Base-by-base conservation (phyloP, 2,329 filamentous ascomycete genomes). In the Bretziella fagacearum region DNA sequence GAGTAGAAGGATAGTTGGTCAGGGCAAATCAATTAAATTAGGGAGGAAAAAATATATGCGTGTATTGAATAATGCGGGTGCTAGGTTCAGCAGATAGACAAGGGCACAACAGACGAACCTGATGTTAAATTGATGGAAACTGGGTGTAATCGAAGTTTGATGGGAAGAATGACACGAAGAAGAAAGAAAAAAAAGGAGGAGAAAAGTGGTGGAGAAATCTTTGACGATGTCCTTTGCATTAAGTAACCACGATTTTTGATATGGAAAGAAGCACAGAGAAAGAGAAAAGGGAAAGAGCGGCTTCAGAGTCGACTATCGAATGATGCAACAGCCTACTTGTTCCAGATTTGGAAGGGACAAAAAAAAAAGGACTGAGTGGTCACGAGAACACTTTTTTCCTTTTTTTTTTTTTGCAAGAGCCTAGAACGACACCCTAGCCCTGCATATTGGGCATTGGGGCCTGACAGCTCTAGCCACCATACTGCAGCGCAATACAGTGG, bases 341-440 rank as follows among this genome's bases (percentile, higher is more conserved):
- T 43, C 40, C 40, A 43, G 27, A 43, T 43, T 43, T 26, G 40
- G 20, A 42, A 43, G 40, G 40, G 40, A 43, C 26, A 30, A 43
- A 43, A 10, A 33, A 33, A 33, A 33, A n/a, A n/a, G n/a, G n/a
- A n/a, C n/a, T n/a, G n/a, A n/a, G 40, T 30, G 40, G 23, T 43
- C 40, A 27, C 40, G 40, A 10, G 40, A 43, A 26, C 40, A 43
- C 40, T 32, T 43, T 43, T 43, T 43, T 18, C 27, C n/a, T n/a
- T n/a, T n/a, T n/a, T n/a, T n/a, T n/a, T n/a, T n/a, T n/a, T n/a
- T n/a, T n/a, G n/a, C n/a, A n/a, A 30, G 25, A 43, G 40, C 40
- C 40, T 43, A 43, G 40, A 43, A 43, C 26, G 15, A 43, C 26
- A 29, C n/a, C 40, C 40, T 26, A 15, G 25, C 26, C 25, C 26